phyloP scores from a whole-genome alignment of 2,329 filamentous ascomycete species.

The Byssoonygena ceratinophila region DNA sequence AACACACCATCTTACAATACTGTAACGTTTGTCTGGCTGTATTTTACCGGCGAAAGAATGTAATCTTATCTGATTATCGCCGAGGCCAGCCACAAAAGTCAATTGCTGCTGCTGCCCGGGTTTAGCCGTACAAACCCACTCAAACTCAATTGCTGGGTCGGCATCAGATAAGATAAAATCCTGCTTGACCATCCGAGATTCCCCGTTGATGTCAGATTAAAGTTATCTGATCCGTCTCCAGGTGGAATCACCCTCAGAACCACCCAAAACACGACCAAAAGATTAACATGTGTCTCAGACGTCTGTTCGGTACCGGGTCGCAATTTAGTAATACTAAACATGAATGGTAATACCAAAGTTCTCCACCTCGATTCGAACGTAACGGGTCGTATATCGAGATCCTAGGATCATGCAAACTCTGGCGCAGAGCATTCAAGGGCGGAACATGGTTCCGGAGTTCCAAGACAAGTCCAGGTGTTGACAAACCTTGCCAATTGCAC shows the following conservation, averaged over 20 bases:
- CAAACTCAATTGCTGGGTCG: neutral
- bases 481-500: neutral
- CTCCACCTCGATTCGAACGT: neutral
- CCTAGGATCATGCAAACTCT: neutral
- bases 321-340: neutral
- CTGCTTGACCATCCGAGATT: neutral
- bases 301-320: neutral
- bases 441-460: neutral
- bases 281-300: neutral
- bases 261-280: neutral
- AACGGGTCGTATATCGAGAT: neutral
- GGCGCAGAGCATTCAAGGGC: neutral
- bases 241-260: neutral
- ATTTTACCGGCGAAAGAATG: neutral
- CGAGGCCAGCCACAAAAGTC: neutral
- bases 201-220: neutral
- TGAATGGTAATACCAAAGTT: neutral
- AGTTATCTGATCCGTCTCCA: constrained; percentile 9
- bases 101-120: neutral
- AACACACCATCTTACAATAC: too few species aligned
- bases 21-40: neutral
- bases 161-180: constrained; percentile 7
- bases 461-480: neutral
- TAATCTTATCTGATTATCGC: constrained; percentile 12
- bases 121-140: neutral